phyloP scores from a whole-genome alignment of 2,329 filamentous ascomycete genomes.

The Paraconiothyrium sp. region DNA sequence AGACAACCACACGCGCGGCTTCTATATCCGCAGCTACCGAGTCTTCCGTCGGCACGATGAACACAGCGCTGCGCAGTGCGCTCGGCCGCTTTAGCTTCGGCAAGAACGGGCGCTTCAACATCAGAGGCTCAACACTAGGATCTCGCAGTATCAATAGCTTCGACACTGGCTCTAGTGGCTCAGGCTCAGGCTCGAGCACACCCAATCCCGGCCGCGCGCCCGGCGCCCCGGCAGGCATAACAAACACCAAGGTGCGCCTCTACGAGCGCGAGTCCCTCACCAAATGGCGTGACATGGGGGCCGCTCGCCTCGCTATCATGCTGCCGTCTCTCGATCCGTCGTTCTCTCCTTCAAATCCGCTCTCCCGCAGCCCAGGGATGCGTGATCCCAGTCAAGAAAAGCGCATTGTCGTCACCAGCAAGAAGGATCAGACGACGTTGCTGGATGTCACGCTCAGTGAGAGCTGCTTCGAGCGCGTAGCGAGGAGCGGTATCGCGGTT shows the following conservation, averaged over 20 bases:
- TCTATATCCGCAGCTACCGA: conserved; percentile 73
- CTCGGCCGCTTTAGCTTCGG: conserved; percentile 76
- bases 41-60: conserved; percentile 78
- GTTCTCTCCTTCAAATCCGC: background rate
- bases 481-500: conserved; percentile 85
- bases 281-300: conserved; percentile 92
- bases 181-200: conserved; percentile 48
- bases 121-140: conserved; percentile 78
- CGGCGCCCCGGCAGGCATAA: conserved; percentile 69
- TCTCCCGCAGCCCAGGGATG: conserved; percentile 40
- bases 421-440: conserved; percentile 70
- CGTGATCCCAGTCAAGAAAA: conserved; percentile 72
- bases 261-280: conserved; percentile 77
- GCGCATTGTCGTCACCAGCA: conserved; percentile 79
- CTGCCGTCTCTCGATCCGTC: conserved; percentile 61
- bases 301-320: conserved; percentile 83
- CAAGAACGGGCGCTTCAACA: conserved; percentile 80
- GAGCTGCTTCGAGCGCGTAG: conserved; percentile 84
- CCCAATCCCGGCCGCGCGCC: conserved; percentile 36
- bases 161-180: conserved; percentile 58
- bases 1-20: conserved; percentile 61
- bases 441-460: conserved; percentile 87
- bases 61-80: conserved; percentile 76
- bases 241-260: conserved; percentile 85
- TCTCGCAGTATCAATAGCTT: conserved; percentile 66